Evolutionary conservation across 2,329 filamentous ascomycete genomes (phyloP).

Genomic region (Beauveria varroae): DNA sequence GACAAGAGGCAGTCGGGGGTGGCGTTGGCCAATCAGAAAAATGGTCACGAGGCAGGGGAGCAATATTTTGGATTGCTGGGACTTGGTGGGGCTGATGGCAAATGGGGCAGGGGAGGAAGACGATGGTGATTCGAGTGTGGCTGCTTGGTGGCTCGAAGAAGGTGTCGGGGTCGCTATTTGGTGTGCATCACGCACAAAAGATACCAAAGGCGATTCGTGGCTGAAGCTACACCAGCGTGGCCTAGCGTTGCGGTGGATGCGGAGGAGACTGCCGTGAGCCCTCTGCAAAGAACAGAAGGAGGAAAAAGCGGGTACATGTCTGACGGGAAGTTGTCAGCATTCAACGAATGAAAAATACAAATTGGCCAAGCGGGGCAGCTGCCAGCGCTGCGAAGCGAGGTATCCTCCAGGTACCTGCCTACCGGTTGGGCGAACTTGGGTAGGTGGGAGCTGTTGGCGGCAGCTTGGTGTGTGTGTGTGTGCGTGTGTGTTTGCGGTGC

Average conservation of each 20-base stretch:
- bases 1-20: conserved; percentile 12
- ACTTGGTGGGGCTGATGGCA: not conserved
- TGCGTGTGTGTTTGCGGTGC: not conserved
- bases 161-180: not conserved
- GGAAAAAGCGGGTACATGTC: conserved; percentile 2
- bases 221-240: conserved; percentile 4
- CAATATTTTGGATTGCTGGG: conserved; percentile 22
- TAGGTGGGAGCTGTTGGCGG: not conserved
- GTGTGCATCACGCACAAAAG: not conserved
- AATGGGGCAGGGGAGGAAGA: not conserved
- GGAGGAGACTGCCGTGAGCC: not conserved
- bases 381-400: not conserved
- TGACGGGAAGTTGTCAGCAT: not conserved
- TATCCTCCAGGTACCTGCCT: not conserved
- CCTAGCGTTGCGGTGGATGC: not conserved
- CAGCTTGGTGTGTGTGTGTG: not conserved
- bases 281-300: not conserved
- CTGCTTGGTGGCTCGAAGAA: not conserved
- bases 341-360: not conserved
- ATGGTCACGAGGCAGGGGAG: conserved; percentile 23
- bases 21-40: conserved; percentile 32
- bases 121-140: conserved; percentile 2
- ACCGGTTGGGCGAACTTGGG: not conserved
- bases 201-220: not conserved
- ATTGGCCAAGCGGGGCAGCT: not conserved